phyloP scores from a whole-genome alignment of 148 eudicot genomes.

The Vaccinium macrocarpon region DNA sequence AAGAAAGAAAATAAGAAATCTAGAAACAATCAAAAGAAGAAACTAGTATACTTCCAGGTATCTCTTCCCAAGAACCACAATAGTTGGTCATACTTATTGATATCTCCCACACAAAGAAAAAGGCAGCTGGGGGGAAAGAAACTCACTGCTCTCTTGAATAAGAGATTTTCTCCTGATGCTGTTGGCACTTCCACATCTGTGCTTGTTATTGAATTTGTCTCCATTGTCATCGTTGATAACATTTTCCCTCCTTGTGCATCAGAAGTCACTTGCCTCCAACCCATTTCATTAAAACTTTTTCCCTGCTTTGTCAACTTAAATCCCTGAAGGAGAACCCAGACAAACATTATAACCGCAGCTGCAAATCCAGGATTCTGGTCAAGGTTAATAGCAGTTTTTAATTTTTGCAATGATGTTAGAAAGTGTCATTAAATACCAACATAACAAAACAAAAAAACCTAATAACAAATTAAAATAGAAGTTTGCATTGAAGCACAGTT shows the following conservation, averaged over 20 bases:
- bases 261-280: slow-evolving; percentile 68
- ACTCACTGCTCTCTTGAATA: slow-evolving; percentile 75
- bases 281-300: slow-evolving; percentile 60
- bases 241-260: slow-evolving; percentile 57
- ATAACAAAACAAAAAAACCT: not conserved
- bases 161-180: slow-evolving; percentile 33
- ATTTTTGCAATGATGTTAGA: not conserved
- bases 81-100: not conserved
- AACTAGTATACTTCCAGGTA: not conserved
- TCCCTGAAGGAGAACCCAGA: slow-evolving; percentile 45
- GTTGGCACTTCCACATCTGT: slow-evolving; percentile 28
- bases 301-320: slow-evolving; percentile 84
- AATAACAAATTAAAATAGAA: not conserved
- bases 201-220: slow-evolving; percentile 32
- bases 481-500: not conserved
- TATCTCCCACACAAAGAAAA: not conserved
- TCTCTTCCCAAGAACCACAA: not conserved
- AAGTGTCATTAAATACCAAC: not conserved
- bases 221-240: slow-evolving; percentile 89
- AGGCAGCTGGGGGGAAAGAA: slow-evolving; percentile 15
- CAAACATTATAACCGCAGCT: not conserved
- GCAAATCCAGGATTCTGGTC: not conserved
- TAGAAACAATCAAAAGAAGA: not conserved
- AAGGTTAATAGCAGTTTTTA: not conserved
- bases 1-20: not conserved